Evolutionary conservation across 2,329 filamentous ascomycete species (phyloP).

Genomic region (Ceratocystis lukuohia): DNA sequence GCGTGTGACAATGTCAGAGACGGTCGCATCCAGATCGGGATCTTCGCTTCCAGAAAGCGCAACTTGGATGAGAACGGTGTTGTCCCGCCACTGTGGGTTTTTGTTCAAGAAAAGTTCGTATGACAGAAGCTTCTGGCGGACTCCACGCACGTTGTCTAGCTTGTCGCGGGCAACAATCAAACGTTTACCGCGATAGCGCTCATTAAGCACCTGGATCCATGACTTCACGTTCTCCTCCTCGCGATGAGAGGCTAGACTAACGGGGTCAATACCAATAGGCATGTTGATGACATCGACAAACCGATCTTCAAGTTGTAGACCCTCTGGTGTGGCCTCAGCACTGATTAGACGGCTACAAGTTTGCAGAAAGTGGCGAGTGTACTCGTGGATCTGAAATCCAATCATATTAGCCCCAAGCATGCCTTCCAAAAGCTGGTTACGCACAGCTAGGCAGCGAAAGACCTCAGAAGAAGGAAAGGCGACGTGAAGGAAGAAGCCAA

Average conservation of each 20-base stretch:
- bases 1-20: constrained; percentile 86
- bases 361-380: constrained; percentile 85
- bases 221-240: constrained; percentile 57
- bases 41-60: constrained; percentile 83
- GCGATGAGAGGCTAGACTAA: constrained; percentile 57
- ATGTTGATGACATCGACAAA: constrained; percentile 80
- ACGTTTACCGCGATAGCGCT: constrained; percentile 76
- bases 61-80: constrained; percentile 84
- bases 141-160: constrained; percentile 81
- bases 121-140: constrained; percentile 82
- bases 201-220: constrained; percentile 68
- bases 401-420: constrained; percentile 88
- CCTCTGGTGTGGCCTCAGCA: constrained; percentile 80
- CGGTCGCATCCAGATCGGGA: constrained; percentile 70
- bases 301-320: constrained; percentile 79
- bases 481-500: constrained; percentile 90
- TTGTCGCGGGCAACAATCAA: constrained; percentile 91
- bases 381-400: constrained; percentile 88
- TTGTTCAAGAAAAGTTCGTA: constrained; percentile 91
- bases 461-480: constrained; percentile 94
- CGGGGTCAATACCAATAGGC: constrained; percentile 83
- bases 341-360: constrained; percentile 83
- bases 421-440: constrained; percentile 76
- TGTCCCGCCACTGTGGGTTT: constrained; percentile 78
- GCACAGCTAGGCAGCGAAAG: constrained; percentile 78